Percentiles rank a stretch among this genome's conserved stretches.
phyloP scores from a whole-genome alignment of 495 filamentous ascomycete species.

The Penicillium coffeae region DNA sequence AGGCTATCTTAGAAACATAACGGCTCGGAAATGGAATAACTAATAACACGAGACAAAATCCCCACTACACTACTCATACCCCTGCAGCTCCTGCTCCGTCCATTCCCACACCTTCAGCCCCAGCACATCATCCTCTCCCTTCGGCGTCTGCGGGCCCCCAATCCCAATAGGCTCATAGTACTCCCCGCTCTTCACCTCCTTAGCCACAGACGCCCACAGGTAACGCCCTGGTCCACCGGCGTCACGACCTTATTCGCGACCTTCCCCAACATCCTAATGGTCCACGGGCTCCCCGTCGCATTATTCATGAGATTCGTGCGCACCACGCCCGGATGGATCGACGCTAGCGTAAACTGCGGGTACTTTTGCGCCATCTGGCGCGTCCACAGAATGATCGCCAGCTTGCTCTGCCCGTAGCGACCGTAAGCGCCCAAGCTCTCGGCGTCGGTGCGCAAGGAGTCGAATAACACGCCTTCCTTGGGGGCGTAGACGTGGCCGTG shows the following conservation, averaged over 20 bases:
- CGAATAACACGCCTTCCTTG: constrained; percentile 50
- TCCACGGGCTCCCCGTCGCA: neutral
- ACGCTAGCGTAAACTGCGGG: constrained; percentile 28
- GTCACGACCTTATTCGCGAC: neutral
- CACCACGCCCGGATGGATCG: constrained; percentile 29
- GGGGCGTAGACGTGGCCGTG: constrained; percentile 30
- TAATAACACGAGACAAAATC: no score
- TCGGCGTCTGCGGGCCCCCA: constrained; percentile 9
- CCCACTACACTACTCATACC: neutral
- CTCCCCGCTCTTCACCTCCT: constrained; percentile 27
- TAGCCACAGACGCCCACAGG: constrained; percentile 43
- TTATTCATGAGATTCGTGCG: neutral
- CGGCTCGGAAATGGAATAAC: no score
- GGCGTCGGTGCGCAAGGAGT: neutral
- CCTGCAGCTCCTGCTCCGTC: constrained; percentile 29
- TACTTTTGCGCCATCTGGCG: constrained; percentile 37
- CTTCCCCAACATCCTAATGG: neutral
- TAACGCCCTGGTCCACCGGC: constrained; percentile 25
- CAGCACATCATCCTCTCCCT: constrained; percentile 33
- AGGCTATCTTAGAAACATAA: no score
- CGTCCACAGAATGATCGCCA: constrained; percentile 45
- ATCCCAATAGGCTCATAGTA: constrained; percentile 48
- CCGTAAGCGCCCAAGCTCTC: constrained; percentile 14
- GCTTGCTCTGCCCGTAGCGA: constrained; percentile 43
- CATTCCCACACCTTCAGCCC: constrained; percentile 48